Conservation (phyloP, 352 stramenopile genomes). For the Aphanomyces euteiches region DNA sequence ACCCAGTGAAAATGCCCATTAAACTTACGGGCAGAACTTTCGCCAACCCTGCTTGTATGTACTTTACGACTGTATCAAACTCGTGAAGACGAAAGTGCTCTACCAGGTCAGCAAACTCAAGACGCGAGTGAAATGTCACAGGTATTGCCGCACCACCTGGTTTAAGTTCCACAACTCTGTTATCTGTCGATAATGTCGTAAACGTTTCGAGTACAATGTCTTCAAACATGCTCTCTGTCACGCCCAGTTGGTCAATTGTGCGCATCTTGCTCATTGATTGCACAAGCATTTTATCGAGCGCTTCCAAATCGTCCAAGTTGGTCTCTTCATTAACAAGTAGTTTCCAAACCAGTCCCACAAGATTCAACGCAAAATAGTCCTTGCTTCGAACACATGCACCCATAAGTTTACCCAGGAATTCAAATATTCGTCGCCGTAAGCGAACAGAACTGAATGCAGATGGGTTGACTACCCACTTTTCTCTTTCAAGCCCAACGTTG, state of each 20-base stretch:
- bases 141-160: slow-evolving; percentile 51
- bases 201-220: slow-evolving; percentile 90
- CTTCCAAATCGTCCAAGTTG: slow-evolving; percentile 73
- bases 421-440: slow-evolving; percentile 57
- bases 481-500: slow-evolving; percentile 80
- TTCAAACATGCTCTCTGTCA: slow-evolving; percentile 85
- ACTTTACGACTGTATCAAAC: slow-evolving; percentile 53
- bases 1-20: slow-evolving; percentile 72
- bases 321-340: slow-evolving; percentile 69
- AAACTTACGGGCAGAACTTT: slow-evolving; percentile 73
- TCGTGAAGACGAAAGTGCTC: slow-evolving; percentile 77
- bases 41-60: slow-evolving; percentile 44
- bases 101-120: slow-evolving; percentile 77
- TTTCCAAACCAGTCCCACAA: slow-evolving; percentile 89
- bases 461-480: slow-evolving; percentile 90
- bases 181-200: slow-evolving; percentile 83
- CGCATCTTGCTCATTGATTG: slow-evolving; percentile 84
- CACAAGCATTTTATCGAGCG: slow-evolving; percentile 83
- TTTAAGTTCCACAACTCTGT: slow-evolving; percentile 69
- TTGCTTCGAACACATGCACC: slow-evolving; percentile 82
- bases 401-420: slow-evolving; percentile 92
- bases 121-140: slow-evolving; percentile 75
- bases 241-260: slow-evolving; percentile 66
- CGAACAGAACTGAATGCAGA: slow-evolving; percentile 43
- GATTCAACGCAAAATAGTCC: slow-evolving; percentile 81